Evolutionary conservation across 2,329 filamentous ascomycete genomes (phyloP).

Genomic region (Cytospora schulzeri): DNA sequence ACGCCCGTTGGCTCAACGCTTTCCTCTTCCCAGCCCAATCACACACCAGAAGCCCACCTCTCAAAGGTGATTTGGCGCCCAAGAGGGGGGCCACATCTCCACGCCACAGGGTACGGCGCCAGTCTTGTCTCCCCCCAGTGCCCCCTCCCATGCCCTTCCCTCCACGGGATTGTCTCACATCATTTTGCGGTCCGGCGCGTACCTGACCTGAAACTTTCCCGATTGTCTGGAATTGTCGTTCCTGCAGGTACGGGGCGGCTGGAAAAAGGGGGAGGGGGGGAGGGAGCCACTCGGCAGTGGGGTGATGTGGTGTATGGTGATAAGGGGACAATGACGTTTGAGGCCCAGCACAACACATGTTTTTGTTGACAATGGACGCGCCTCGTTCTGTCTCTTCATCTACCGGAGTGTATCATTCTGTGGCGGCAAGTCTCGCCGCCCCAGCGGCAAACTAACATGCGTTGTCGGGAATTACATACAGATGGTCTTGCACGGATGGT

Average conservation of each 20-base stretch:
- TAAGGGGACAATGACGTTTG: not conserved
- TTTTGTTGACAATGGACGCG: not conserved
- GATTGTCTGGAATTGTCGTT: not conserved
- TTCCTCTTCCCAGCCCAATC: constrained; percentile 4
- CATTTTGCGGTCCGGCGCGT: not conserved
- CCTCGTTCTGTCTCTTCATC: not conserved
- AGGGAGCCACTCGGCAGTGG: not conserved
- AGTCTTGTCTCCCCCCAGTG: constrained; percentile 1
- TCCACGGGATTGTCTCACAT: not conserved
- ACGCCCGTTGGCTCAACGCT: not conserved
- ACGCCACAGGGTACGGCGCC: not conserved
- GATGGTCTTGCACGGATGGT: not conserved
- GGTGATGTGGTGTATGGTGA: not conserved
- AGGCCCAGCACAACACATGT: not conserved
- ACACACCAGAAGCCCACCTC: not conserved
- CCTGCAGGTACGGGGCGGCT: not conserved
- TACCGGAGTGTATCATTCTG: not conserved
- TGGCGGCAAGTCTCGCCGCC: not conserved
- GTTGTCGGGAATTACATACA: not conserved
- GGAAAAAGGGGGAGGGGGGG: not conserved
- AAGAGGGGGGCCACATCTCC: not conserved
- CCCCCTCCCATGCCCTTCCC: not conserved
- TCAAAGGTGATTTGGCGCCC: constrained; percentile 11
- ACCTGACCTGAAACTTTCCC: not conserved
- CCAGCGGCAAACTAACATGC: not conserved